A percentile compares a stretch with the other conserved stretches of the same genome.
These are phyloP conservation scores for Komagataella mondaviorum DNA, from an alignment of 805 yeast genomes.

Conservation along the genomic window DNA sequence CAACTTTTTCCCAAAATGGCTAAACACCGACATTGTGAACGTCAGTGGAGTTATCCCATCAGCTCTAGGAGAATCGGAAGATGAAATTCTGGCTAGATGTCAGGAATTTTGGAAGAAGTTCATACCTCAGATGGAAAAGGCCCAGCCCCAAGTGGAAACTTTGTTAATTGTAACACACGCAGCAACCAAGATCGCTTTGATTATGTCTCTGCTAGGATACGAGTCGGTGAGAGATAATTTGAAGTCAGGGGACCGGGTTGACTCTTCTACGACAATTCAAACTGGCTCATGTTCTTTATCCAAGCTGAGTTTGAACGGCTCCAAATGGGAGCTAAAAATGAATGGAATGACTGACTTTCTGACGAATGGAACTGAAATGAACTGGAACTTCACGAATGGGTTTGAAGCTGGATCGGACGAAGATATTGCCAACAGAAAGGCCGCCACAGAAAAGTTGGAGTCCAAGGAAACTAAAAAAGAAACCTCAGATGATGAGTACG, in stretches of 20 bases:
- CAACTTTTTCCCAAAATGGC: slow-evolving; percentile 45
- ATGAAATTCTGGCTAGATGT: slow-evolving; percentile 55
- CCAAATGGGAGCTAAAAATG: slow-evolving; percentile 45
- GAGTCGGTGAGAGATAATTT: slow-evolving; percentile 35
- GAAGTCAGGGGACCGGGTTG: slow-evolving; percentile 18
- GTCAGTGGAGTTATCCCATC: slow-evolving; percentile 36
- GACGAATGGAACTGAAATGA: slow-evolving; percentile 78
- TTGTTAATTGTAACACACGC: slow-evolving; percentile 84
- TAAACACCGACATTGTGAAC: slow-evolving; percentile 15
- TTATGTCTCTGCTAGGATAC: slow-evolving; percentile 56
- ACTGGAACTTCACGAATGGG: slow-evolving; percentile 64
- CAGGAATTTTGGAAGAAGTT: slow-evolving; percentile 38
- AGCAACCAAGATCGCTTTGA: slow-evolving; percentile 81
- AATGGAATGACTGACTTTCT: slow-evolving; percentile 70
- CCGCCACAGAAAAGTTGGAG: slow-evolving; percentile 3
- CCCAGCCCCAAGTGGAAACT: slow-evolving; percentile 46
- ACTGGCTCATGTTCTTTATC: slow-evolving; percentile 85
- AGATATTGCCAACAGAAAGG: slow-evolving; percentile 50
- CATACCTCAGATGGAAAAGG: slow-evolving; percentile 39
- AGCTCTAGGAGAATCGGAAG: slow-evolving; percentile 58
- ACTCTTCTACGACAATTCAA: slow-evolving; percentile 19
- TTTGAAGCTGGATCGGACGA: slow-evolving; percentile 88
- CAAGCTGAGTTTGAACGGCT: slow-evolving; percentile 26
- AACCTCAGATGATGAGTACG: not conserved
- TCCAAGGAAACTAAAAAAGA: not conserved